Evolutionary conservation across 106 monocot species (phyloP).

Genomic region (Chionographis japonica): DNA sequence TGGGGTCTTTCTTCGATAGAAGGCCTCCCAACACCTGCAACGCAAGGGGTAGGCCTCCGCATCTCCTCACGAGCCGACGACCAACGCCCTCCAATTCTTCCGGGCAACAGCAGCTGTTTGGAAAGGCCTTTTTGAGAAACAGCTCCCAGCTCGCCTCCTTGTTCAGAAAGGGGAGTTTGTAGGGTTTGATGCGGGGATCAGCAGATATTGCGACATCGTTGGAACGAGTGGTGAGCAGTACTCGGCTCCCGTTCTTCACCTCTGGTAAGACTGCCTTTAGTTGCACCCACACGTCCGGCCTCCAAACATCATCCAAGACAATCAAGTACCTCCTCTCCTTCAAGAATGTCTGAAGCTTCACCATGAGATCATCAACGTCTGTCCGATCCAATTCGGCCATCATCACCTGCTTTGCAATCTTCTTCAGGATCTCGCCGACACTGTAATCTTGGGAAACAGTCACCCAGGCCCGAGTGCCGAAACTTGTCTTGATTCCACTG

Average conservation of each 20-base stretch:
- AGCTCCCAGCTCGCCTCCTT: neutral
- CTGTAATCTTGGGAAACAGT: neutral
- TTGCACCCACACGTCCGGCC: conserved; percentile 1
- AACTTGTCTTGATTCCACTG: no score
- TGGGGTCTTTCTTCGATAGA: conserved; percentile 4
- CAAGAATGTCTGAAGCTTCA: neutral
- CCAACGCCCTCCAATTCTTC: conserved; percentile 1
- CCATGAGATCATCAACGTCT: neutral
- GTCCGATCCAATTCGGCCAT: neutral
- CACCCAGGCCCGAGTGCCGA: no score
- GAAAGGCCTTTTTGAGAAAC: conserved; percentile 19
- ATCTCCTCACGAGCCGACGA: conserved; percentile 5
- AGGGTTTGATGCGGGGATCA: neutral
- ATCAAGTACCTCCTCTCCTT: conserved; percentile 14
- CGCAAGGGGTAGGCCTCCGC: conserved; percentile 25
- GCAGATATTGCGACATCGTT: conserved; percentile 7
- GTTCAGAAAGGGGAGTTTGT: no score
- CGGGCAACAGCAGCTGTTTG: neutral
- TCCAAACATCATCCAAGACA: conserved; percentile 25
- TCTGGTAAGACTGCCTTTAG: conserved; percentile 11
- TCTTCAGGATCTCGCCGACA: neutral
- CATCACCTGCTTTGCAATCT: neutral
- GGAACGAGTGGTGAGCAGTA: conserved; percentile 16
- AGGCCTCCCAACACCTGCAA: conserved; percentile 23
- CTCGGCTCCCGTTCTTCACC: conserved; percentile 13